Evolutionary conservation across 148 eudicot genomes (phyloP).

Genomic region (Vaccinium corymbosum): DNA sequence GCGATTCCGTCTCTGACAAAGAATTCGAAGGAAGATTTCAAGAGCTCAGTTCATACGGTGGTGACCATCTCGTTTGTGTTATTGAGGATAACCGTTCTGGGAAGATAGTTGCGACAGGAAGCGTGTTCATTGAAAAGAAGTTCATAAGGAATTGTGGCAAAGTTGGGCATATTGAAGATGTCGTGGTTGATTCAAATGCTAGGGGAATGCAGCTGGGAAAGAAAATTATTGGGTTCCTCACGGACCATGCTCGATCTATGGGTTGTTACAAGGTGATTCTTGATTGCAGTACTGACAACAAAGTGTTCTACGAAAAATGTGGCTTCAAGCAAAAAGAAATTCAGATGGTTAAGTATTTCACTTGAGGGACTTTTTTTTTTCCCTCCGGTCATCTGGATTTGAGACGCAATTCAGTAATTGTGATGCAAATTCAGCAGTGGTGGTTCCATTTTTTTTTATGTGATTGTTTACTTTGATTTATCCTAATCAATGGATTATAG

Average conservation of each 20-base stretch:
- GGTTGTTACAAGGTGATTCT: conserved; percentile 97
- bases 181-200: conserved; percentile 64
- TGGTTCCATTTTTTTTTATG: neutral
- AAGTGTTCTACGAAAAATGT: conserved; percentile 73
- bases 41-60: conserved; percentile 56
- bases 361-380: conserved; percentile 16
- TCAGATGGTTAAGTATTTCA: conserved; percentile 84
- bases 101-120: conserved; percentile 77
- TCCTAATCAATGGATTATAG: too few relatives aligned
- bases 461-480: too few relatives aligned
- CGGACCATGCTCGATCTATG: conserved; percentile 50
- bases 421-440: neutral
- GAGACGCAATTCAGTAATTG: neutral
- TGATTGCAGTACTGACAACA: conserved; percentile 60
- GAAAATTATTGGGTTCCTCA: conserved; percentile 55
- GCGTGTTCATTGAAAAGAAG: conserved; percentile 78
- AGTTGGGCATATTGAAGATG: conserved; percentile 90
- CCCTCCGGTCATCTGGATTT: neutral
- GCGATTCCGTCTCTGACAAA: conserved; percentile 64
- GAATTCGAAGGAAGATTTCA: conserved; percentile 57
- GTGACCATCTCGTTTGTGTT: conserved; percentile 73
- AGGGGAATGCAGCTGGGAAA: conserved; percentile 78
- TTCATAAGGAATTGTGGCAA: conserved; percentile 80
- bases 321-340: conserved; percentile 71
- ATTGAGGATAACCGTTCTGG: conserved; percentile 56